A percentile compares a stretch with the other conserved stretches of the same genome.
These are phyloP conservation scores for Coemansia sp. DNA, from an alignment of 192 early-diverging fungal species.

Conservation along the genomic window DNA sequence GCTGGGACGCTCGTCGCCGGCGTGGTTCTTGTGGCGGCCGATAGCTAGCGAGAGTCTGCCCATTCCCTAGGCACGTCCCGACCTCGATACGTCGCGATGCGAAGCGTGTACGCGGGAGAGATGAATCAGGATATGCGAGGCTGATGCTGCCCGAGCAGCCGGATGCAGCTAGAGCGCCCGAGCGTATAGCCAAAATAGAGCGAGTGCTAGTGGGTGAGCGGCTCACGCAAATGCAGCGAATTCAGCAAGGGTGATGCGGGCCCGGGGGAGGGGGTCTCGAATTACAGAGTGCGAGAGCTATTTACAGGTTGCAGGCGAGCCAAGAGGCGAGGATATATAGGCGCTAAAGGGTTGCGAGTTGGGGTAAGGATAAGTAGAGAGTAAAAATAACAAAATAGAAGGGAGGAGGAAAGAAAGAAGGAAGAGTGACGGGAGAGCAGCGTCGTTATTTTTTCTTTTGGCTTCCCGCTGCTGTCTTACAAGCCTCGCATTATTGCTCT, in stretches of 20 bases:
- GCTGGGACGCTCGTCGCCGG: slow-evolving; percentile 22
- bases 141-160: slow-evolving; percentile 2
- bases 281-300: not conserved
- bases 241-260: not conserved
- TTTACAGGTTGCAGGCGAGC: not conserved
- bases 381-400: slow-evolving; percentile 1
- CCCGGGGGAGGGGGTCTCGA: not conserved
- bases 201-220: not conserved
- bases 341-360: not conserved
- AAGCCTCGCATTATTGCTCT: not conserved
- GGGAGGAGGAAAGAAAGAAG: slow-evolving; percentile 6
- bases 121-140: not conserved
- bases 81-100: not conserved
- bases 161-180: not conserved
- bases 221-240: slow-evolving; percentile 3
- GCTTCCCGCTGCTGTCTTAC: not conserved
- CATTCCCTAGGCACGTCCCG: slow-evolving; percentile 17
- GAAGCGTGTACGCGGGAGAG: not conserved
- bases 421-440: not conserved
- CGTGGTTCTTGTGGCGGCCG: slow-evolving; percentile 38
- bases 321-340: too few species aligned
- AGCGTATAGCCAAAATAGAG: not conserved
- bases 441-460: too few species aligned
- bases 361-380: not conserved
- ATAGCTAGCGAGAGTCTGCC: slow-evolving; percentile 49